Conservation (phyloP, 352 stramenopile genomes). For the Pythium phragmiticola region DNA sequence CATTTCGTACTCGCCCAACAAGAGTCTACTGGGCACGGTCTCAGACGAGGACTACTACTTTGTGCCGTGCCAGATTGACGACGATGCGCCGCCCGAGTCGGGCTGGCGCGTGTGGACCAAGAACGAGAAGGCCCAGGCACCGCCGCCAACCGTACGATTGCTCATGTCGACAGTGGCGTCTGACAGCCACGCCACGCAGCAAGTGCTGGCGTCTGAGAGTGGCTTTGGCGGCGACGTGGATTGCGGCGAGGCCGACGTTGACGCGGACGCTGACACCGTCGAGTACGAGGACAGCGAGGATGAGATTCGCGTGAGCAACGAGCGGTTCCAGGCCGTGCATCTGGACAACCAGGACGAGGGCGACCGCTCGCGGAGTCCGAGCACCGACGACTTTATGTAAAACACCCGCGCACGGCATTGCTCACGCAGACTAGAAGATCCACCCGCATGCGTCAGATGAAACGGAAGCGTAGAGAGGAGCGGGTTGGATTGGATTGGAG, state of each 20-base stretch:
- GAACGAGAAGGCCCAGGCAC: conserved; percentile 71
- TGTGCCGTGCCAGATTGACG: conserved; percentile 75
- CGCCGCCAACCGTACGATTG: conserved; percentile 65
- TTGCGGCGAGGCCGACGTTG: conserved; percentile 30
- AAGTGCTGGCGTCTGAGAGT: conserved; percentile 13
- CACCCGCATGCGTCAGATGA: too few species aligned
- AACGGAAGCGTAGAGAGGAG: too few species aligned
- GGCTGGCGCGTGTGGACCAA: conserved; percentile 88
- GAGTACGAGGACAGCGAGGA: conserved; percentile 90
- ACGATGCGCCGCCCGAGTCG: conserved; percentile 71
- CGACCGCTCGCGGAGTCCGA: conserved; percentile 36
- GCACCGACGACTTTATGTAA: conserved; percentile 81
- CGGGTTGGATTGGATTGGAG: too few species aligned
- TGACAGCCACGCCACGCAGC: conserved; percentile 13
- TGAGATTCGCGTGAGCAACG: conserved; percentile 88
- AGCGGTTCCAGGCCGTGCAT: conserved; percentile 87
- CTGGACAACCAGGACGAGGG: conserved; percentile 82
- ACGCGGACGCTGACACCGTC: conserved; percentile 81
- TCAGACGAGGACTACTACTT: conserved; percentile 90
- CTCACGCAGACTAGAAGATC: not conserved
- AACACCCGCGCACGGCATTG: not conserved
- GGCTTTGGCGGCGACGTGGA: conserved; percentile 32
- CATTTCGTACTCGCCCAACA: conserved; percentile 94
- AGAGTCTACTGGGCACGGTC: conserved; percentile 79
- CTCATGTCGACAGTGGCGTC: conserved; percentile 55